phyloP scores from a whole-genome alignment of 192 early-diverging fungal species.

The Coemansia sp. region DNA sequence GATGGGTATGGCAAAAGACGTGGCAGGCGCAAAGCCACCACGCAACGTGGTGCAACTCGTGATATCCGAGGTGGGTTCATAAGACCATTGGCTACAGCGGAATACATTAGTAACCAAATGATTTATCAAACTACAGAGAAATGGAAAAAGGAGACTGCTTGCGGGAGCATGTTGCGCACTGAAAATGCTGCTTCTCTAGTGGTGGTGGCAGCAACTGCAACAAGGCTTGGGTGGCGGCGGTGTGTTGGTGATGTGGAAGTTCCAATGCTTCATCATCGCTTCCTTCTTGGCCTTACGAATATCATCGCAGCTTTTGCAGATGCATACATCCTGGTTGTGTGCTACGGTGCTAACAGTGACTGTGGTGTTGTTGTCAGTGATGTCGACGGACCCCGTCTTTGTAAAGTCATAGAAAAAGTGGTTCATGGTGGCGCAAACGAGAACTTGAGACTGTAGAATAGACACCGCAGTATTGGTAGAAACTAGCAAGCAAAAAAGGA shows the following conservation, averaged over 20 bases:
- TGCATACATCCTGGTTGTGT: slow-evolving; percentile 39
- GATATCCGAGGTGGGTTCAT: neutral
- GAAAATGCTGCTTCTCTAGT: slow-evolving; percentile 19
- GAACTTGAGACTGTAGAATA: neutral
- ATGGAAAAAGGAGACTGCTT: neutral
- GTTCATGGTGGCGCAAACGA: slow-evolving; percentile 21
- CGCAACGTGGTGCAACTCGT: neutral
- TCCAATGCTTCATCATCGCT: slow-evolving; percentile 27
- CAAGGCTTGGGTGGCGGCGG: slow-evolving; percentile 23
- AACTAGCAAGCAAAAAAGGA: neutral
- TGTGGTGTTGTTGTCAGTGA: slow-evolving; percentile 40
- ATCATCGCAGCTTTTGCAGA: slow-evolving; percentile 37
- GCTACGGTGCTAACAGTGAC: slow-evolving; percentile 43
- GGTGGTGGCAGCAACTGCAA: slow-evolving; percentile 40
- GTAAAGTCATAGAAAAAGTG: slow-evolving; percentile 41
- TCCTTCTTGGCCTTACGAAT: slow-evolving; percentile 30
- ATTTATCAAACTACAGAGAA: slow-evolving; percentile 21
- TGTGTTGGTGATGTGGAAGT: slow-evolving; percentile 28
- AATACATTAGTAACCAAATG: neutral
- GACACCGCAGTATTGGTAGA: neutral
- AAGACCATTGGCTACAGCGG: neutral
- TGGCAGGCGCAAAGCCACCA: neutral
- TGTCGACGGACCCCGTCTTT: slow-evolving; percentile 37
- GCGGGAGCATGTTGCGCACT: neutral
- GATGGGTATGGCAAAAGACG: neutral